phyloP scores from a whole-genome alignment of 495 filamentous ascomycete genomes.

The Lichina pygmaea region DNA sequence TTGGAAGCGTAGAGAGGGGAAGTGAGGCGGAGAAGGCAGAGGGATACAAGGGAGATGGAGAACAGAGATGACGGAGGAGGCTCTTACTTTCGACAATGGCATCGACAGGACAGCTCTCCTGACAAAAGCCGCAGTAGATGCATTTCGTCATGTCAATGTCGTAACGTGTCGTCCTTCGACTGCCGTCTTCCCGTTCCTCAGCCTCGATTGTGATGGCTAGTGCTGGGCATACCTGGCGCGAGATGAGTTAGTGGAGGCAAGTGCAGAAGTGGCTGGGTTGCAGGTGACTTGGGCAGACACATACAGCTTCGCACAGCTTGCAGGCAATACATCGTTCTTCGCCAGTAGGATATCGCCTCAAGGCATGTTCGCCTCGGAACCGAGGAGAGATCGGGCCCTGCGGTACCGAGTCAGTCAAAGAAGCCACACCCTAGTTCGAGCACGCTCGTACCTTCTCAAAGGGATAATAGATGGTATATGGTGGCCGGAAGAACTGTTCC shows the following conservation, averaged over 20 bases:
- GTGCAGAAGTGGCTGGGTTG: not conserved
- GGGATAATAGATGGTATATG: constrained; percentile 97
- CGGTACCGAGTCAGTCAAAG: constrained; percentile 1
- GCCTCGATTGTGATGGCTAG: constrained; percentile 96
- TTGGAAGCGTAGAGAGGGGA: not conserved
- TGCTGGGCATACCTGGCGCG: constrained; percentile 55
- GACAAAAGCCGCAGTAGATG: constrained; percentile 98
- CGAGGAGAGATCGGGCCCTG: constrained; percentile 85
- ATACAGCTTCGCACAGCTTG: constrained; percentile 85
- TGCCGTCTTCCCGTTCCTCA: constrained; percentile 88
- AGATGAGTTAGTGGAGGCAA: not conserved
- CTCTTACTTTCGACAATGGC: constrained; percentile 72
- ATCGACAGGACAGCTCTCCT: constrained; percentile 95
- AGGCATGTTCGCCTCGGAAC: constrained; percentile 90
- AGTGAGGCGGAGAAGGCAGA: not conserved
- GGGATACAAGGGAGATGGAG: not conserved
- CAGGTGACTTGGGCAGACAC: constrained; percentile 5
- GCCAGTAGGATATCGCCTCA: constrained; percentile 83
- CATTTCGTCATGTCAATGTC: constrained; percentile 99
- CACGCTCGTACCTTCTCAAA: constrained; percentile 53
- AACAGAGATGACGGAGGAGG: not conserved
- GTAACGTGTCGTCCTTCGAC: constrained; percentile 81
- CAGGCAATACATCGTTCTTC: constrained; percentile 98
- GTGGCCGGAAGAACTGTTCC: constrained; percentile 94
- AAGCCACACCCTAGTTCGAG: not conserved